Base-by-base conservation (phyloP, 1,139 yeast species). In the Blastobotrys capitulatus region DNA sequence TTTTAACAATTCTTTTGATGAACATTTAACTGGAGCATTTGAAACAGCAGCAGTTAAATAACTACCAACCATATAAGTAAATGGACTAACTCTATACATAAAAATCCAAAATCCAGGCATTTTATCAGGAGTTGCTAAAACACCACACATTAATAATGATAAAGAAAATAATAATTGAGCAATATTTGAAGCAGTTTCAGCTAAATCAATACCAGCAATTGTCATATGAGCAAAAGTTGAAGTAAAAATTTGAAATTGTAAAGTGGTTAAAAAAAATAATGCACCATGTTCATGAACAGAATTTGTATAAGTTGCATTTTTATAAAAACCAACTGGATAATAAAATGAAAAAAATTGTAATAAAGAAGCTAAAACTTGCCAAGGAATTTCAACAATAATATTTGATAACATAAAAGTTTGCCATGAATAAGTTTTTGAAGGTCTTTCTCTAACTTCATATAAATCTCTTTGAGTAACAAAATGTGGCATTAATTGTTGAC, bases 361-460 rank as follows among this genome's bases (percentile, higher is more conserved):
- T 0, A 90, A 79, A 54, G 88, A 90, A 50, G 77, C 73, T 3
- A 82, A 52, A 15, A 80, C 58, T 61, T 84, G 85, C 83, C 86
- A 85, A 27, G 95, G 95, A 35, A 86, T 64, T 63, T 88, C 96
- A 35, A 78, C 82, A 15, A 82, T 66, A 42, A 87, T 72, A 67
- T 86, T 90, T 20, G 86, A 79, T 31, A 74, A 57, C 55, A 87
- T 68, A 67, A 76, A 72, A 52, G 80, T 75, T 67, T 72, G 57
- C 94, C 95, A 80, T 2, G 79, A 70, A 56, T 73, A 86, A 39
- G 72, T 81, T 71, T 72, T 79, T 54, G 79, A 82, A 8, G 96
- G 96, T 40, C 95, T 79, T 67, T 89, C 97, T 64, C 96, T 80
- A 13, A 83, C 90, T 65, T 87, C 96, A 64, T 86, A 89, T 44